phyloP scores from a whole-genome alignment of 208 protist species.

The Crithidia acanthocephali region DNA sequence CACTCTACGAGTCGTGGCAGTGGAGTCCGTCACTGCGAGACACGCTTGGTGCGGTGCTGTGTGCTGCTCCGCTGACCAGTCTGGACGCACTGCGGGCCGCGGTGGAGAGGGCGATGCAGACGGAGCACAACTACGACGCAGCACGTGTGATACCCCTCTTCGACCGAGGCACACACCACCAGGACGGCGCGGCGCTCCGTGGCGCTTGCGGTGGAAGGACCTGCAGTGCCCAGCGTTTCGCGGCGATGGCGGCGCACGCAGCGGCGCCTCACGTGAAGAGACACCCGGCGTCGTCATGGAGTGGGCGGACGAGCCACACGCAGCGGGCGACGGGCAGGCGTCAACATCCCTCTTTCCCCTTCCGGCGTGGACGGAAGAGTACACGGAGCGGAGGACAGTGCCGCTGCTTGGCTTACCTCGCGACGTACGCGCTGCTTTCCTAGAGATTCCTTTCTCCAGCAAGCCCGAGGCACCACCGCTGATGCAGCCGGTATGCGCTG shows the following conservation, averaged over 20 bases:
- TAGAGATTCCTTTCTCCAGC: constrained; percentile 19
- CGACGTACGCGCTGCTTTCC: constrained; percentile 19
- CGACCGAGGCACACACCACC: too few relatives aligned
- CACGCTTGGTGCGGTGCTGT: constrained; percentile 46
- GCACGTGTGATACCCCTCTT: background rate
- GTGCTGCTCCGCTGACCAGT: constrained; percentile 27
- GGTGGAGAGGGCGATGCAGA: constrained; percentile 6
- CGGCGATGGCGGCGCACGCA: background rate
- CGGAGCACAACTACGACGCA: constrained; percentile 7
- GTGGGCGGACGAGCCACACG: background rate
- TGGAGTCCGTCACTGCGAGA: constrained; percentile 44
- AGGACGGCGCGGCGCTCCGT: background rate
- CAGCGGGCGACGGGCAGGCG: background rate
- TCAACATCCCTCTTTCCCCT: background rate
- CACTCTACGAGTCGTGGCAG: constrained; percentile 11
- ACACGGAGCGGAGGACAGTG: constrained; percentile 2
- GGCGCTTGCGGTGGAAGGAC: constrained; percentile 13
- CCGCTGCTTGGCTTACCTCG: constrained; percentile 19
- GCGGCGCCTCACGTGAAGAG: background rate
- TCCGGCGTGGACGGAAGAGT: background rate
- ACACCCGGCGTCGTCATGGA: background rate
- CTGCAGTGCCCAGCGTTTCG: background rate
- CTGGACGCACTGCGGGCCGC: constrained; percentile 4
- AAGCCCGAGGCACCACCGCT: background rate
- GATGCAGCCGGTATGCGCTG: constrained; percentile 25